Conservation (phyloP, 257 asterid species). For the Thymus quinquecostatus region DNA sequence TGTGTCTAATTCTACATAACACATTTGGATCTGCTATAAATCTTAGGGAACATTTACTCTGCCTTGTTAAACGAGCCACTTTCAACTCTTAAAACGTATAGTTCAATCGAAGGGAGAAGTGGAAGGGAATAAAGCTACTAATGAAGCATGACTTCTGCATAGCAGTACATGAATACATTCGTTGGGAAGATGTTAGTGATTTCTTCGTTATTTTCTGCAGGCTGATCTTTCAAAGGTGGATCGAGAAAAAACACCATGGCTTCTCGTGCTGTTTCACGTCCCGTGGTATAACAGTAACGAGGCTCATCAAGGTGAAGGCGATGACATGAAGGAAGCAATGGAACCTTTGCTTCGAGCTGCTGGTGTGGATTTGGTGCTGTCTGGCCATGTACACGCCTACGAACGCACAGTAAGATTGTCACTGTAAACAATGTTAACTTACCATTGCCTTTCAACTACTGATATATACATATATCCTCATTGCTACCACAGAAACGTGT, state of each 20-base stretch:
- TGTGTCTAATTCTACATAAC: background rate
- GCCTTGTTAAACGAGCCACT: background rate
- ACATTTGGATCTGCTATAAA: background rate
- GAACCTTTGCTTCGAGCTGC: conserved; percentile 86
- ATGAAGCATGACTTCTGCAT: background rate
- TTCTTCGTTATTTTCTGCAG: conserved; percentile 42
- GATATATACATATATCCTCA: background rate
- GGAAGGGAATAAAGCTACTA: background rate
- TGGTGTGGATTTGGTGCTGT: conserved; percentile 74
- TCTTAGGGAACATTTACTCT: background rate
- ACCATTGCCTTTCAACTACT: conserved; percentile 4
- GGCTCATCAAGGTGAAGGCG: conserved; percentile 96
- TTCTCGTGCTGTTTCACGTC: conserved; percentile 78
- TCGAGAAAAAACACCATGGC: conserved; percentile 84
- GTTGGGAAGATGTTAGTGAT: background rate
- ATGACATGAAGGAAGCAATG: conserved; percentile 78
- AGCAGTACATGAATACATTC: background rate
- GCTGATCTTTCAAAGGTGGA: conserved; percentile 80
- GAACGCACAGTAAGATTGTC: conserved; percentile 77
- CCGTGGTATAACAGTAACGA: conserved; percentile 95
- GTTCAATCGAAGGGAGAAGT: background rate
- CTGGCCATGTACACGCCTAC: conserved; percentile 99
- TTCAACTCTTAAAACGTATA: background rate
- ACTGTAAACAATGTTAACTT: background rate
- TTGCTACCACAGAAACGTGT: conserved; percentile 61